Evolutionary conservation across 768 basidiomycete genomes (phyloP).

Genomic region (Russula foetens): DNA sequence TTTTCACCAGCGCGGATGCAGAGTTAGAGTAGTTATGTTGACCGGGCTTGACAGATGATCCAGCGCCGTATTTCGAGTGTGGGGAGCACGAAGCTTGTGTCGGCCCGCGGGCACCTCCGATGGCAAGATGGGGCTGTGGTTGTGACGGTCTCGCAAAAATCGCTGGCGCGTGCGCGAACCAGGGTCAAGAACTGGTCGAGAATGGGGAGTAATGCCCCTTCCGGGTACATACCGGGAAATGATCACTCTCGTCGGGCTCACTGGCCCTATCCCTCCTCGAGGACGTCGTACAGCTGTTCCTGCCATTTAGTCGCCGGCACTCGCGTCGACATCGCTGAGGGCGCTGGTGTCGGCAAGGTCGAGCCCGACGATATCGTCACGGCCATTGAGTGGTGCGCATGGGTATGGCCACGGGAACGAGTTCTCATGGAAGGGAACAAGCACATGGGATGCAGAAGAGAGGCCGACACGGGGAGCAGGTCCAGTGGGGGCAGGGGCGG

Average conservation of each 20-base stretch:
- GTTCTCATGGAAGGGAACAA: constrained; percentile 56
- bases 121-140: too few relatives aligned
- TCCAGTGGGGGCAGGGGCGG: too few relatives aligned
- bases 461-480: neutral
- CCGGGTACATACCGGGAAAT: too few relatives aligned
- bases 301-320: constrained; percentile 23
- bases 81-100: neutral
- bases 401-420: constrained; percentile 70
- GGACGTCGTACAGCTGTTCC: constrained; percentile 20
- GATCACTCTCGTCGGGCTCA: constrained; percentile 37
- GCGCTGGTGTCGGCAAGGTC: constrained; percentile 69
- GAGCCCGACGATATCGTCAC: constrained; percentile 65
- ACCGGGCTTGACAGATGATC: neutral
- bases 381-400: constrained; percentile 36
- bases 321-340: constrained; percentile 53
- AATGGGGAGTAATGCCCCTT: neutral
- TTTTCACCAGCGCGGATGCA: neutral
- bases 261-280: constrained; percentile 30
- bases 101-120: too few relatives aligned
- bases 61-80: too few relatives aligned
- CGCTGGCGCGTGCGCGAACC: neutral
- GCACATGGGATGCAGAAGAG: constrained; percentile 21
- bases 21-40: neutral
- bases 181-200: neutral
- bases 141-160: neutral